Percentiles rank a stretch among this genome's conserved stretches.
Conservation (phyloP, 2,329 filamentous ascomycete genomes). For the Phialophora macrospora region DNA sequence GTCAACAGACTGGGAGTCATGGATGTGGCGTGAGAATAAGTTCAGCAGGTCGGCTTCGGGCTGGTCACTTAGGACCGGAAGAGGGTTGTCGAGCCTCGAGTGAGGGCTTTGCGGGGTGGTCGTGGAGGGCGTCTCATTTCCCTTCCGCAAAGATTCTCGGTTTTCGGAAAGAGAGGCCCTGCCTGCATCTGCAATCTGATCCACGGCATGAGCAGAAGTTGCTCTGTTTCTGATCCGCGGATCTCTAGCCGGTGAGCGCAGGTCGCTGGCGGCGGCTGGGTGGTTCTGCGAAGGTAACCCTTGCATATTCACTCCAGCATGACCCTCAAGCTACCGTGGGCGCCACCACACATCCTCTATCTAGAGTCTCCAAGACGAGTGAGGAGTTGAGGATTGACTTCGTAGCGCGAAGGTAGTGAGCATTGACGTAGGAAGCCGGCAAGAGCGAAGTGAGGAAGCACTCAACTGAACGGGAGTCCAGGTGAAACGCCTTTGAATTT, state of each 20-base stretch:
- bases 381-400: neutral
- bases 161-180: neutral
- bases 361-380: neutral
- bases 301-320: neutral
- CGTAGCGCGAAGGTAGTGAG: neutral
- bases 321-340: neutral
- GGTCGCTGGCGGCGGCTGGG: neutral
- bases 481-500: neutral
- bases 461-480: neutral
- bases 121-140: neutral
- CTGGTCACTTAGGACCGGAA: neutral
- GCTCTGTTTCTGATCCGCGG: constrained; percentile 20
- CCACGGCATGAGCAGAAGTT: neutral
- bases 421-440: neutral
- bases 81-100: neutral
- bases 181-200: neutral
- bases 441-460: neutral
- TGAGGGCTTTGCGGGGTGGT: neutral
- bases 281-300: neutral
- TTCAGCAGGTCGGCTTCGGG: constrained; percentile 10
- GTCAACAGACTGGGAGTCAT: neutral
- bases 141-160: neutral
- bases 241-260: constrained; percentile 10
- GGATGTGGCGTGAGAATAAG: constrained; percentile 9
- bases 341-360: neutral